Evolutionary conservation across 2,329 filamentous ascomycete genomes (phyloP).

Genomic region (Xylariaceae sp.): DNA sequence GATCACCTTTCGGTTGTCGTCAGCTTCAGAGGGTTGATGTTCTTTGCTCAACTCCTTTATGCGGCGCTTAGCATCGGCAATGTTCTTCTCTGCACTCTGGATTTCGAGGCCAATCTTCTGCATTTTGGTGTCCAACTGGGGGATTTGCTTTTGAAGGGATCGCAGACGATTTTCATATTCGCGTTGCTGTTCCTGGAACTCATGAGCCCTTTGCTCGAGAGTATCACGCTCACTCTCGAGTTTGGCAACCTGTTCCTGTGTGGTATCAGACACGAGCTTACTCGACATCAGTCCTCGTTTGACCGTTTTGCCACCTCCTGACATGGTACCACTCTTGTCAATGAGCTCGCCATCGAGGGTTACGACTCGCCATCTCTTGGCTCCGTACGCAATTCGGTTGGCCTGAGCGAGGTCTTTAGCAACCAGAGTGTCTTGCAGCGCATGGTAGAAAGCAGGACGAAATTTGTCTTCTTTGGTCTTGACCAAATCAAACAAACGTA

Average conservation of each 20-base stretch:
- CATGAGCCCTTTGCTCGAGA: conserved; percentile 76
- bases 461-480: conserved; percentile 85
- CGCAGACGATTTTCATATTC: conserved; percentile 72
- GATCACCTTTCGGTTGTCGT: conserved; percentile 67
- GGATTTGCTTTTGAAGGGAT: conserved; percentile 72
- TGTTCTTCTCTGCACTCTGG: conserved; percentile 79
- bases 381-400: conserved; percentile 93
- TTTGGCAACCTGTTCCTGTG: conserved; percentile 82
- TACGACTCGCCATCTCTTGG: conserved; percentile 90
- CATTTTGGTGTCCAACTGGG: conserved; percentile 80
- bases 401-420: conserved; percentile 91
- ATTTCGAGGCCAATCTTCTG: conserved; percentile 89
- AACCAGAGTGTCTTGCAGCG: conserved; percentile 91
- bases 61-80: conserved; percentile 77
- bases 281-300: conserved; percentile 96
- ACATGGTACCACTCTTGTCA: conserved; percentile 98
- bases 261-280: conserved; percentile 82
- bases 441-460: conserved; percentile 87
- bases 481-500: conserved; percentile 88
- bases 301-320: conserved; percentile 85
- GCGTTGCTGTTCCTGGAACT: conserved; percentile 79
- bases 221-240: conserved; percentile 83
- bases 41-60: conserved; percentile 80
- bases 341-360: conserved; percentile 94
- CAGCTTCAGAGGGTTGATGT: conserved; percentile 74